Base-by-base conservation (phyloP, 202 grass and related monocot species). In the Hordeum pubiflorum region DNA sequence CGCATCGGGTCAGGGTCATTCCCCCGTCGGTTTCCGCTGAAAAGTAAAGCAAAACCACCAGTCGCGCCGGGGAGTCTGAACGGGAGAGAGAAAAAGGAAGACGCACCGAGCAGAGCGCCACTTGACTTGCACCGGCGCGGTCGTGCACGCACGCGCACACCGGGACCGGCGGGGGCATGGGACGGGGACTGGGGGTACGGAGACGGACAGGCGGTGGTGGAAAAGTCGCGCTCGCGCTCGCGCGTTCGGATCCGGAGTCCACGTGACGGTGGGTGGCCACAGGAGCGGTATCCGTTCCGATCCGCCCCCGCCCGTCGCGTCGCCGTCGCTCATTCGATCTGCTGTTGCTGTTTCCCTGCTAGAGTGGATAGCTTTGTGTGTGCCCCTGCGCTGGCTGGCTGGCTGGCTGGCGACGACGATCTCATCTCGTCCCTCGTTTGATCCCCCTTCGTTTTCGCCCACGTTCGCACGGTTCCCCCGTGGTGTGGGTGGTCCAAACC, bases 211-310 rank as follows among this genome's bases (percentile, higher is more conserved):
- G 23, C 10, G 56, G 57, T 21, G 76, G 34, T 20, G 76, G 58
- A 2, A 39, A 33, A 11, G 75, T 64, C 74, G 32, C 55, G 4
- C 7, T 59, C 73, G 18, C 27, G 1, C 52, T 1, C 15, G 56
- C 60, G 14, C 27, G 31, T 7, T 77, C 57, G 26, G 75, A 33
- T 78, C 58, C 9, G 23, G 58, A 43, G 60, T 26, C 29, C 77
- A 57, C 77, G 31, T 79, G 77, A 56, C 13, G 77, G 76, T 50
- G 59, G 61, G n/a, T 36, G 61, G 61, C 26, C 24, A 27, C 60
- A 2, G 21, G 4, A 4, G 21, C 33, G 73, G 57, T 9, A 22
- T 38, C 72, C 69, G 9, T 55, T 33, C 46, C 9, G 37, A 65
- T 65, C 62, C 62, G 0, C 37, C 5, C 32, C 36, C 13, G 41